Base-by-base conservation (phyloP, 2,329 filamentous ascomycete genomes). In the Aspergillus tamarii region DNA sequence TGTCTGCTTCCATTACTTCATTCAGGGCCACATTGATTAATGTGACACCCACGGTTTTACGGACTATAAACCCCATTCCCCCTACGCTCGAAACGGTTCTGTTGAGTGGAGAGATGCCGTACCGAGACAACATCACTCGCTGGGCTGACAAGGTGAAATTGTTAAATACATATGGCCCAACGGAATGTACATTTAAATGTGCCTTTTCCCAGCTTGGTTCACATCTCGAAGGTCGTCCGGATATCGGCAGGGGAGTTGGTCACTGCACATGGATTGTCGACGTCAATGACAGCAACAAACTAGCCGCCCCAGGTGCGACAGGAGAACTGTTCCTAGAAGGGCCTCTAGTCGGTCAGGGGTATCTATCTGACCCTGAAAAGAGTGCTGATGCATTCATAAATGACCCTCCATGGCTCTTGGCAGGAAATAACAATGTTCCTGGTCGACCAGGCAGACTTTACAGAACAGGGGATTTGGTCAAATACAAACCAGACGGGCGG, bases 11-110 rank as follows among this genome's bases (percentile, higher is more conserved):
- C 6, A 64, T 66, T 10, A 19, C 32, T 5, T 21, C 68, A 1
- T 63, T 74, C 14, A 61, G 70, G n/a, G 70, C 62, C 67, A 83
- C 78, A 30, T 83, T 80, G 80, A 82, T 80, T 1, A 83, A 85
- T 70, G 80, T 88, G 72, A 88, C 87, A 0, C 82, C 85, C 0
- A 78, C 84, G 0, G 78, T 88, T 14, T 85, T 85, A 0, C 66
- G 74, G 8, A 45, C 60, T 21, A 28, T 69, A 12, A 9, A 54
- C 16, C 67, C 74, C 39, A 77, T 41, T 64, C 74, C 36, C 67
- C 61, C 69, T 12, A 63, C 82, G 32, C 48, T 52, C 26, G 76
- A 78, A 58, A 77, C 72, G 3, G 64, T 82, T 1, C 70, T 76
- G 3, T 66, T 74, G 19, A 76, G 74, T 36, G 80, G 80, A 28